Conservation (phyloP, 106 monocot genomes). For the Dactylorhiza incarnata region DNA sequence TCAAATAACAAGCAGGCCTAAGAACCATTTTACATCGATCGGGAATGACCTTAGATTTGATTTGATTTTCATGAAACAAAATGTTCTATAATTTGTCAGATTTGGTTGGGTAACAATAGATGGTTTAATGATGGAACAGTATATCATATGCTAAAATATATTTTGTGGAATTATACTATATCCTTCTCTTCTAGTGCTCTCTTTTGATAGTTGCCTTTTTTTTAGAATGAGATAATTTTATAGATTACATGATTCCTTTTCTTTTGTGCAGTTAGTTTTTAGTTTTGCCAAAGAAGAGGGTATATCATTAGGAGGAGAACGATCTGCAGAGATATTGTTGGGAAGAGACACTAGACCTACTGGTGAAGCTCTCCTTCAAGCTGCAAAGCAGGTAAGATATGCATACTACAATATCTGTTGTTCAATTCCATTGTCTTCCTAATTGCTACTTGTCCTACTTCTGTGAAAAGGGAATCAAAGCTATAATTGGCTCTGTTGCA, state of each 20-base stretch:
- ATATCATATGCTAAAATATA: not conserved
- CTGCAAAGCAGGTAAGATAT: constrained; percentile 52
- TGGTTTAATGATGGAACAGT: not conserved
- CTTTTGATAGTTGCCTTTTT: not conserved
- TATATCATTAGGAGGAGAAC: constrained; percentile 46
- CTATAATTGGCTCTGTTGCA: constrained; percentile 62
- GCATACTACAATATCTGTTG: not conserved
- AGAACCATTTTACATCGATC: not conserved
- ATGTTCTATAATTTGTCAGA: not conserved
- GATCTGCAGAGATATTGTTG: constrained; percentile 55
- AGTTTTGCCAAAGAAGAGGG: constrained; percentile 57
- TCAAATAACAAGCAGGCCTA: too few species aligned
- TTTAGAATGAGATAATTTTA: not conserved
- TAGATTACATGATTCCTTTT: not conserved
- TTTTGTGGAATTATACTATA: not conserved
- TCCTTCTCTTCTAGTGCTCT: not conserved
- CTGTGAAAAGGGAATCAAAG: constrained; percentile 50
- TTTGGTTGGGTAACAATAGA: not conserved
- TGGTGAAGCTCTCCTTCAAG: constrained; percentile 67
- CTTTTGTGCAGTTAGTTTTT: constrained; percentile 40
- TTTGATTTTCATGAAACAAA: not conserved
- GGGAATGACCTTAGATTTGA: not conserved
- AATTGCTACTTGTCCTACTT: not conserved
- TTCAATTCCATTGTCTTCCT: not conserved
- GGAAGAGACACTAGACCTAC: constrained; percentile 95